These are phyloP conservation scores for Microstegium vimineum DNA, from an alignment of 176 grass and related monocot genomes.

Conservation along the genomic window DNA sequence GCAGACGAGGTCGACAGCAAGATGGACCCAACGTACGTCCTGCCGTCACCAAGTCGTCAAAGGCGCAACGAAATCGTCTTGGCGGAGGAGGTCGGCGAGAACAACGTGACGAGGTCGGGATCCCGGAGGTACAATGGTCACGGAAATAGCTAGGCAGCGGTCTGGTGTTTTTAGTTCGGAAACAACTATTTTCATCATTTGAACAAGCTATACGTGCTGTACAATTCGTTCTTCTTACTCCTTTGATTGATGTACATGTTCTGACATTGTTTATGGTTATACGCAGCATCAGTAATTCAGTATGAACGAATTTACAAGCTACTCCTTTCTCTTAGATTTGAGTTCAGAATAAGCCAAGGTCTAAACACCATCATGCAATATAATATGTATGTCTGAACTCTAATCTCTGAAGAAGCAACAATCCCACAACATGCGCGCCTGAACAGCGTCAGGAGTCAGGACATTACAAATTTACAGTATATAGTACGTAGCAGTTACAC, in stretches of 20 bases:
- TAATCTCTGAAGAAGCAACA: not conserved
- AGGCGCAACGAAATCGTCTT: not conserved
- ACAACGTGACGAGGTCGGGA: conserved; percentile 16
- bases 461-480: not conserved
- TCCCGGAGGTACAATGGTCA: conserved; percentile 25
- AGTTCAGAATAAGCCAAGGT: not conserved
- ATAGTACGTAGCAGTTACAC: not conserved
- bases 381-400: not conserved
- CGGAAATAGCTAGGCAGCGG: not conserved
- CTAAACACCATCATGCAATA: not conserved
- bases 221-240: not conserved
- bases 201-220: not conserved
- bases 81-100: conserved; percentile 39
- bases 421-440: not conserved
- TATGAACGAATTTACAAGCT: not conserved
- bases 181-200: too few species aligned
- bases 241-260: not conserved
- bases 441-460: not conserved
- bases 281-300: not conserved
- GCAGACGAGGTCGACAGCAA: conserved; percentile 37
- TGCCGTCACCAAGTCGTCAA: not conserved
- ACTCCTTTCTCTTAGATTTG: not conserved
- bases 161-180: too few species aligned
- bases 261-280: not conserved
- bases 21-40: conserved; percentile 10